phyloP scores from a whole-genome alignment of 1,284 basidiomycete genomes.

The Boletellus dicymbophilus region DNA sequence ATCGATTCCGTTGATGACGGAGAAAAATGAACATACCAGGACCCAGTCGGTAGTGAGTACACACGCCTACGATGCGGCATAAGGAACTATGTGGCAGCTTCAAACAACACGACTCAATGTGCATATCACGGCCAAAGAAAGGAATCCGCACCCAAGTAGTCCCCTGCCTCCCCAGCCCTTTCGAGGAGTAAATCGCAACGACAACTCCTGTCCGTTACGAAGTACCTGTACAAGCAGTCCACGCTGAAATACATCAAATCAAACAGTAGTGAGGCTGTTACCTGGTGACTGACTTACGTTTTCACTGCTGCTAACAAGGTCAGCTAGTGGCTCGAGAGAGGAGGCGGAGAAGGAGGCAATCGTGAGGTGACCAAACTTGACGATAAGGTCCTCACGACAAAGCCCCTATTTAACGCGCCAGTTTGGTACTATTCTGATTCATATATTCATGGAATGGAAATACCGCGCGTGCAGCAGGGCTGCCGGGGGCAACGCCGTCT shows the following conservation, averaged over 20 bases:
- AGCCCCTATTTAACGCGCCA: conserved; percentile 54
- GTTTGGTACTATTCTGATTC: no score
- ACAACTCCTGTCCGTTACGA: conserved; percentile 37
- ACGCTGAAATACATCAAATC: conserved; percentile 35
- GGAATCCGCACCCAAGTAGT: conserved; percentile 66
- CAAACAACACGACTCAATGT: conserved; percentile 3
- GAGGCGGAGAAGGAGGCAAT: conserved; percentile 49
- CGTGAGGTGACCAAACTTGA: conserved; percentile 72
- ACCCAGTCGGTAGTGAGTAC: no score
- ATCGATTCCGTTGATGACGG: no score
- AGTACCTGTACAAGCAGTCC: conserved; percentile 50
- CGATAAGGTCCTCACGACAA: conserved; percentile 66
- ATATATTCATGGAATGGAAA: conserved; percentile 38
- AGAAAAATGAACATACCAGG: no score
- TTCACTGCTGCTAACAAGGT: conserved; percentile 72
- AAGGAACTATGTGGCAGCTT: conserved; percentile 78
- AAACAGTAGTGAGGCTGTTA: background rate
- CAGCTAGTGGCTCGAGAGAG: conserved; percentile 67
- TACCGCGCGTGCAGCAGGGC: conserved; percentile 81
- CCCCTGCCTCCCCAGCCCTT: conserved; percentile 80
- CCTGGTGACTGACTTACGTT: conserved; percentile 53
- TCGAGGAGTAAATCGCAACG: conserved; percentile 53
- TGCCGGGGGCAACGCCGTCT: conserved; percentile 72
- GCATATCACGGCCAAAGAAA: background rate
- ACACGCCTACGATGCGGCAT: conserved; percentile 25